These are phyloP conservation scores for Chrysoporthe austroafricana DNA, from an alignment of 2,329 filamentous ascomycete species.

Conservation along the genomic window DNA sequence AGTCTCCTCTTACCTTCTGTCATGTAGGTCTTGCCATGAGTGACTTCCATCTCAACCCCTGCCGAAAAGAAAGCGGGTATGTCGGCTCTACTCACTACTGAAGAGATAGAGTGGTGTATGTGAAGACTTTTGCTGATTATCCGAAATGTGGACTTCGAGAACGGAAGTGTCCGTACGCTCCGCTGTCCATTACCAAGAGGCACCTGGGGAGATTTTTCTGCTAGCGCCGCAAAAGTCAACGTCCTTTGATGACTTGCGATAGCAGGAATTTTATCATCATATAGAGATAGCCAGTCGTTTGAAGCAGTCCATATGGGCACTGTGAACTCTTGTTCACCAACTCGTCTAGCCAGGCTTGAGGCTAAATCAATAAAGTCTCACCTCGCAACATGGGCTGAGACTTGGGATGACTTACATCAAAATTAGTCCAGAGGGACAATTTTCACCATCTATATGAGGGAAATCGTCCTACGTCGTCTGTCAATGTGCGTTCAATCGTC, in stretches of 20 bases:
- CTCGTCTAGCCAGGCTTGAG: slow-evolving; percentile 15
- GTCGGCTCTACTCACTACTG: slow-evolving; percentile 33
- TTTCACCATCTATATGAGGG: neutral
- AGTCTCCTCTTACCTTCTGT: slow-evolving; percentile 27
- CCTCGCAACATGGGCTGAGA: neutral
- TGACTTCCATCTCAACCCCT: slow-evolving; percentile 24
- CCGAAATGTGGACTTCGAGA: slow-evolving; percentile 29
- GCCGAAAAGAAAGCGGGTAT: slow-evolving; percentile 32
- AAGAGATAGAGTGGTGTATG: slow-evolving; percentile 33
- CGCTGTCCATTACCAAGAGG: slow-evolving; percentile 6
- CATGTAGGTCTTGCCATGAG: slow-evolving; percentile 3
- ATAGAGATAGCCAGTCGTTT: slow-evolving; percentile 11
- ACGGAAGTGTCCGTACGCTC: slow-evolving; percentile 31
- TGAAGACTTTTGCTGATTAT: slow-evolving; percentile 29
- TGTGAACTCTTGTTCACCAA: slow-evolving; percentile 13
- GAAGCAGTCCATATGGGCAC: slow-evolving; percentile 5
- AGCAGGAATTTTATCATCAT: neutral
- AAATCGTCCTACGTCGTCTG: neutral
- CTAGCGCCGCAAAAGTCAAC: neutral
- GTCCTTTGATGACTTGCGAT: neutral
- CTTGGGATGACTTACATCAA: slow-evolving; percentile 12
- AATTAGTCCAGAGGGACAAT: slow-evolving; percentile 8
- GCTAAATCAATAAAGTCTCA: neutral
- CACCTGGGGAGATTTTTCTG: neutral
- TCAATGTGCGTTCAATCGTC: neutral